Evolutionary conservation across 495 filamentous ascomycete genomes (phyloP).

Genomic region (Sporormia fimetaria): DNA sequence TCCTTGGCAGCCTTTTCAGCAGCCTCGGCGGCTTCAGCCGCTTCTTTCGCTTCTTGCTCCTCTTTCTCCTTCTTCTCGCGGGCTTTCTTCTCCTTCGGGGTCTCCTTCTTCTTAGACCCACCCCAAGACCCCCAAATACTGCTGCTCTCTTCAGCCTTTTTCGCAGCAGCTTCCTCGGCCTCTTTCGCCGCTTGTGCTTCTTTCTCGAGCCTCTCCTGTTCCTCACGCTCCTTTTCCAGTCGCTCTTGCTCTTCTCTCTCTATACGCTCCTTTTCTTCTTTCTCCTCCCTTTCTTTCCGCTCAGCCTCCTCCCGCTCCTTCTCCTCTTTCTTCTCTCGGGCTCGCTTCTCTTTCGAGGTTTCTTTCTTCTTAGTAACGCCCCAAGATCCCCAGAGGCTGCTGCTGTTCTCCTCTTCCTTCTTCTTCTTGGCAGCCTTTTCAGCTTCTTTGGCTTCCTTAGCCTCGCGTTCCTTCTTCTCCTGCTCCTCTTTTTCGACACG

Average conservation of each 20-base stretch:
- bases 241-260: constrained; percentile 12
- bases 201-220: constrained; percentile 9
- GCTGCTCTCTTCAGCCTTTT: constrained; percentile 14
- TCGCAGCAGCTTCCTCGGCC: constrained; percentile 19
- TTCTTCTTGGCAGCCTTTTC: no score
- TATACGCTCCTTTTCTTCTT: constrained; percentile 5
- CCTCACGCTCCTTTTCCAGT: constrained; percentile 4
- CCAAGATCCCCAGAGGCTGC: not conserved
- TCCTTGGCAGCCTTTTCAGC: constrained; percentile 23
- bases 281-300: not conserved
- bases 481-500: not conserved
- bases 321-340: constrained; percentile 10
- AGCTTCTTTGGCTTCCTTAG: no score
- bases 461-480: no score
- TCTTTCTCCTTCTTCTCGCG: constrained; percentile 13
- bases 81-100: constrained; percentile 13
- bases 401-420: not conserved
- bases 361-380: constrained; percentile 6
- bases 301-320: constrained; percentile 9
- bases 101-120: constrained; percentile 16
- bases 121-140: constrained; percentile 8
- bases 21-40: constrained; percentile 17
- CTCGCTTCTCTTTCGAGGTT: constrained; percentile 1
- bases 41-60: constrained; percentile 23
- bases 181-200: constrained; percentile 27